These are phyloP conservation scores for Sordariomycetes sp. DNA, from an alignment of 2,329 filamentous ascomycete genomes.

Conservation along the genomic window DNA sequence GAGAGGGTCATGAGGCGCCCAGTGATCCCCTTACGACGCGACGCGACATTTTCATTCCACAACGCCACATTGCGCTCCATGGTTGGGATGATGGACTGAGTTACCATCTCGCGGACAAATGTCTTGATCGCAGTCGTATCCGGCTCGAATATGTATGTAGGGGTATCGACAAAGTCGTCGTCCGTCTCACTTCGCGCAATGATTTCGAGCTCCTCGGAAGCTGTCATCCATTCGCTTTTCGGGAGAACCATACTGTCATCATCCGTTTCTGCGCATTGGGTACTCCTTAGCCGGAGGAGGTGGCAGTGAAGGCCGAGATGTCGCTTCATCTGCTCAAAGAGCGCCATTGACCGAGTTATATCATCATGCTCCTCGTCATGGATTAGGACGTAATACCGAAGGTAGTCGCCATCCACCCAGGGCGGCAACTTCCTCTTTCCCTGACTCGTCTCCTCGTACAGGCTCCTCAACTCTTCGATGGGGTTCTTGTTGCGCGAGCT, in stretches of 20 bases:
- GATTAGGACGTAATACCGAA: conserved; percentile 91
- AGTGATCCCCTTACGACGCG: conserved; percentile 74
- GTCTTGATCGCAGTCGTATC: conserved; percentile 80
- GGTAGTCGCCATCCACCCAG: conserved; percentile 86
- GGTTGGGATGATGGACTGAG: conserved; percentile 84
- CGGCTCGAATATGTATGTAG: conserved; percentile 79
- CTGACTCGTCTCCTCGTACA: conserved; percentile 78
- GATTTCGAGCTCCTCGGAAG: conserved; percentile 70
- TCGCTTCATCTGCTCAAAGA: conserved; percentile 99
- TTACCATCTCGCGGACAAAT: conserved; percentile 90
- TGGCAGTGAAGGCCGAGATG: conserved; percentile 95
- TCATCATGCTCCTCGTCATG: conserved; percentile 96
- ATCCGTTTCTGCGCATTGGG: conserved; percentile 77
- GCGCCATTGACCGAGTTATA: conserved; percentile 74
- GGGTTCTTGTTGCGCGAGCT: conserved; percentile 78
- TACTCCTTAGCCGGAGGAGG: conserved; percentile 73
- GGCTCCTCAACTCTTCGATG: conserved; percentile 72
- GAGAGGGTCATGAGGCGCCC: conserved; percentile 93
- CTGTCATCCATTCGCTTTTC: conserved; percentile 79
- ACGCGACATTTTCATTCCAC: conserved; percentile 97
- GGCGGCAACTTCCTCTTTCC: conserved; percentile 63
- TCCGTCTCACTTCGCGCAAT: conserved; percentile 60
- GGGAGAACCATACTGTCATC: conserved; percentile 81
- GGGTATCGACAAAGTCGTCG: conserved; percentile 55
- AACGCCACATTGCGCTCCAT: conserved; percentile 89